Conservation (phyloP, 768 basidiomycete species). For the Suillus tomentosus region DNA sequence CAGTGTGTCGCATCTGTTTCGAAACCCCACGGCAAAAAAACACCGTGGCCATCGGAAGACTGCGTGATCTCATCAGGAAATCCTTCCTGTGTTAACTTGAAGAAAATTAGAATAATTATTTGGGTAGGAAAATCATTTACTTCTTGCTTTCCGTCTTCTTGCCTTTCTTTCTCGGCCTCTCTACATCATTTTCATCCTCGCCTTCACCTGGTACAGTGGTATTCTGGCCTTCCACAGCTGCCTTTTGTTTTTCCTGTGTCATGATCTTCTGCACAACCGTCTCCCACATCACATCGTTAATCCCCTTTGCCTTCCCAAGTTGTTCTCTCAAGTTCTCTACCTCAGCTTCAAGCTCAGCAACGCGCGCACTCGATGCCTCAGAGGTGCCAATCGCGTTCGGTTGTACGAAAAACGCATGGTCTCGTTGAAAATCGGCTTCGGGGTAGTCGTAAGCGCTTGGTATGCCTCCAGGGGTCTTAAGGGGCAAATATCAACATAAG, state of each 20-base stretch:
- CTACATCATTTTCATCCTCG: background rate
- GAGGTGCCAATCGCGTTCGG: slow-evolving; percentile 32
- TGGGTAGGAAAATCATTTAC: background rate
- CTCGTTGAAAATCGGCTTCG: slow-evolving; percentile 57
- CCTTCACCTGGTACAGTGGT: background rate
- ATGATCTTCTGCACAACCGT: slow-evolving; percentile 70
- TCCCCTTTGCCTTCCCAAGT: slow-evolving; percentile 80
- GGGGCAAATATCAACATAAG: slow-evolving; percentile 1
- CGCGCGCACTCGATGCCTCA: slow-evolving; percentile 41
- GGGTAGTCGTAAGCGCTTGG: slow-evolving; percentile 41
- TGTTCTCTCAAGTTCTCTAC: slow-evolving; percentile 65
- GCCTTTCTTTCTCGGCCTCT: slow-evolving; percentile 6
- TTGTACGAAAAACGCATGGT: slow-evolving; percentile 67
- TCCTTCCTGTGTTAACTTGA: background rate
- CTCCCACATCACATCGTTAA: slow-evolving; percentile 96
- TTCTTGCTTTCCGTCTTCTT: background rate
- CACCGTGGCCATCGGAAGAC: background rate
- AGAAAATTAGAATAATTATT: background rate
- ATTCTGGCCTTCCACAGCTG: background rate
- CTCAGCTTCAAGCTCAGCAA: slow-evolving; percentile 74
- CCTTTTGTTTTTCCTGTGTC: slow-evolving; percentile 36
- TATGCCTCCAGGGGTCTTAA: slow-evolving; percentile 21
- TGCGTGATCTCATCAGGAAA: background rate
- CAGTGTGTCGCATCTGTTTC: too few species aligned
- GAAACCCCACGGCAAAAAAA: too few species aligned